Percentiles rank a stretch among this genome's conserved stretches.
Evolutionary conservation across 2,329 filamentous ascomycete genomes (phyloP).

Genomic region (Colletotrichum sojae): DNA sequence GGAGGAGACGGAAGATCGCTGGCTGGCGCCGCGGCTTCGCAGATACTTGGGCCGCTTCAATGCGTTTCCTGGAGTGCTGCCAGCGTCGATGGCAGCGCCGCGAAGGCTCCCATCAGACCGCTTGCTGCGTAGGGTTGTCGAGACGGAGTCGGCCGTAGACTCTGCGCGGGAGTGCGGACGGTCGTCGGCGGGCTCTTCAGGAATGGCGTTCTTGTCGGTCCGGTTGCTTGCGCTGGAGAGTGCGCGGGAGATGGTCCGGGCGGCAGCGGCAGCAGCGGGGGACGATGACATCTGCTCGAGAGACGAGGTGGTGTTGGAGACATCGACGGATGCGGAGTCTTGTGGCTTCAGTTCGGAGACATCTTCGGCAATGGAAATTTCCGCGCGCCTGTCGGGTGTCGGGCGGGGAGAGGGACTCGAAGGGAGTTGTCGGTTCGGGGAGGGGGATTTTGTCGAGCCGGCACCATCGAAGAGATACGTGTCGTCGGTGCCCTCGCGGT

Average conservation of each 20-base stretch:
- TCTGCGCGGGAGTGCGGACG: slow-evolving; percentile 49
- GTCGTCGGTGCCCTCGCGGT: slow-evolving; percentile 67
- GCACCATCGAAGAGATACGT: slow-evolving; percentile 70
- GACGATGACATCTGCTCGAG: slow-evolving; percentile 70
- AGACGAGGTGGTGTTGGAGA: slow-evolving; percentile 61
- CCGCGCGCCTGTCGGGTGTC: slow-evolving; percentile 12
- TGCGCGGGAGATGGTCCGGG: slow-evolving; percentile 66
- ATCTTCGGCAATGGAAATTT: slow-evolving; percentile 9
- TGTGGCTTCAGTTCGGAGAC: slow-evolving; percentile 40
- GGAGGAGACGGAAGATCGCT: slow-evolving; percentile 73
- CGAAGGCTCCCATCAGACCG: slow-evolving; percentile 51
- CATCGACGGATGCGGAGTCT: slow-evolving; percentile 47
- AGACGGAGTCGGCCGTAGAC: slow-evolving; percentile 43
- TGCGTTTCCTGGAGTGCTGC: slow-evolving; percentile 61
- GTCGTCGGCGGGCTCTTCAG: slow-evolving; percentile 47
- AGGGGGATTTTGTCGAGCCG: slow-evolving; percentile 51
- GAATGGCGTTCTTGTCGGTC: slow-evolving; percentile 40
- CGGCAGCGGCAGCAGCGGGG: slow-evolving; percentile 68
- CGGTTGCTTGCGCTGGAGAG: slow-evolving; percentile 60
- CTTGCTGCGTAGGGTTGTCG: slow-evolving; percentile 49
- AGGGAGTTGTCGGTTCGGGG: slow-evolving; percentile 46
- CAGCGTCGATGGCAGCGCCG: slow-evolving; percentile 56
- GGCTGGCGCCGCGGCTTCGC: slow-evolving; percentile 69
- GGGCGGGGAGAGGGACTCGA: slow-evolving; percentile 40
- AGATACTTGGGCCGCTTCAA: slow-evolving; percentile 70